Evolutionary conservation across 2,329 filamentous ascomycete species (phyloP), one percentile per base, ranked within the genome.

Genomic region (Neophaeococcomyces aloes): DNA sequence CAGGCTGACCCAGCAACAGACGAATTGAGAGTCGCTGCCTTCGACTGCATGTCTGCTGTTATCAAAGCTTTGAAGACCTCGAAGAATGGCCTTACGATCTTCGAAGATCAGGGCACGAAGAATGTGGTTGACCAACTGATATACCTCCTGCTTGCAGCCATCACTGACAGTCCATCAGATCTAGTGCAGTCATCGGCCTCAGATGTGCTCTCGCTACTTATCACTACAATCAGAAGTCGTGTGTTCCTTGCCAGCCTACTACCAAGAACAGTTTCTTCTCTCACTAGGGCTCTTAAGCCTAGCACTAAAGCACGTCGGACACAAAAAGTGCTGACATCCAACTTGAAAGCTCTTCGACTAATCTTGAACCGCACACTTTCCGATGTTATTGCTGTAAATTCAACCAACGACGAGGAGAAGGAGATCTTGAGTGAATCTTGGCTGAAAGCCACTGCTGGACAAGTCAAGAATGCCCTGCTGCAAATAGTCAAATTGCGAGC

Each of bases 191-290:
- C 81, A 4, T 75, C 82, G 51, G 83, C 86, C 4, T 66, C 86
- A 3, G 62, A 68, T 10, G 78, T 83, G 5, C 59, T 95, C 2
- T 65, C 75, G 39, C 66, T 75, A 1, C 65, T 91, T 6, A 76
- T 79, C 51, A 57, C 61, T 5, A 75, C 78, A 17, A 71, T 94
- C 33, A 78, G 74, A 41, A 82, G 91, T 55, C 75, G 74, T 36
- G 74, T 83, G n/a, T 78, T 84, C 2, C 68, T 94, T 44, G 85
- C 86, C 7, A 88, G 77, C 48, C 91, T 98, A 56, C 70, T 96
- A 32, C 91, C 93, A 0, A 86, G 88, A 7, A 86, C 86, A 0
- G 76, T 94, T 0, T 96, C 91, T 2, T 78, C 79, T 1, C 66
- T 98, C 18, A 80, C 83, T 2, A 88, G 82, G 56, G 67, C 86